These are phyloP conservation scores for Ceratocystis diversiconidia DNA, from an alignment of 2,329 filamentous ascomycete genomes.

Conservation along the genomic window DNA sequence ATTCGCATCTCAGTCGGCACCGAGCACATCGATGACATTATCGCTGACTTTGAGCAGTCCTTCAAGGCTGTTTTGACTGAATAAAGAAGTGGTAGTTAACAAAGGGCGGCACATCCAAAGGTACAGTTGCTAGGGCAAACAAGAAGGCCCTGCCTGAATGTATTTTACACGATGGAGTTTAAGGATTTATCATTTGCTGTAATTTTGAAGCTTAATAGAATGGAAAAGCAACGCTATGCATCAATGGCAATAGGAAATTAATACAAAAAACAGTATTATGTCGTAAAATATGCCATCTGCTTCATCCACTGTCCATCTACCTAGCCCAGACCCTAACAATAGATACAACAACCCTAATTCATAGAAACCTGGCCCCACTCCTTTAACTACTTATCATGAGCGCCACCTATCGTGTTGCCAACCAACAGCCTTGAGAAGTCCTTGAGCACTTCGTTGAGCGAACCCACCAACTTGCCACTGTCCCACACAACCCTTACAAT, in stretches of 20 bases:
- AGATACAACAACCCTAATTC: neutral
- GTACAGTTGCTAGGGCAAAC: too few relatives aligned
- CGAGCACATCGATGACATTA: conserved; percentile 95
- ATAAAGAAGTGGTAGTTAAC: neutral
- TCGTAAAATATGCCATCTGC: too few relatives aligned
- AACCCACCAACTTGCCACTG: neutral
- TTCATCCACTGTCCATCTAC: too few relatives aligned
- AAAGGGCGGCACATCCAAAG: too few relatives aligned
- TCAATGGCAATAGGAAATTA: too few relatives aligned
- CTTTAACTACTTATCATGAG: neutral
- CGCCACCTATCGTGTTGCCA: neutral
- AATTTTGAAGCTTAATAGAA: neutral
- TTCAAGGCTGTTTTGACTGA: conserved; percentile 44
- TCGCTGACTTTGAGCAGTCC: conserved; percentile 85
- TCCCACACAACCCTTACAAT: neutral
- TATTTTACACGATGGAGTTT: neutral
- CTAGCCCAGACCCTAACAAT: neutral
- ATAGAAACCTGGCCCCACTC: neutral
- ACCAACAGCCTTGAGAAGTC: neutral
- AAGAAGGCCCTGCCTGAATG: too few relatives aligned
- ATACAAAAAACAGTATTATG: too few relatives aligned
- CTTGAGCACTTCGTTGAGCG: neutral
- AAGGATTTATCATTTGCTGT: neutral
- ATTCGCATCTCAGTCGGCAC: conserved; percentile 93
- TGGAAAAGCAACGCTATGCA: neutral